Conservation (phyloP, 352 stramenopile genomes). For the Globisporangium middletonii region DNA sequence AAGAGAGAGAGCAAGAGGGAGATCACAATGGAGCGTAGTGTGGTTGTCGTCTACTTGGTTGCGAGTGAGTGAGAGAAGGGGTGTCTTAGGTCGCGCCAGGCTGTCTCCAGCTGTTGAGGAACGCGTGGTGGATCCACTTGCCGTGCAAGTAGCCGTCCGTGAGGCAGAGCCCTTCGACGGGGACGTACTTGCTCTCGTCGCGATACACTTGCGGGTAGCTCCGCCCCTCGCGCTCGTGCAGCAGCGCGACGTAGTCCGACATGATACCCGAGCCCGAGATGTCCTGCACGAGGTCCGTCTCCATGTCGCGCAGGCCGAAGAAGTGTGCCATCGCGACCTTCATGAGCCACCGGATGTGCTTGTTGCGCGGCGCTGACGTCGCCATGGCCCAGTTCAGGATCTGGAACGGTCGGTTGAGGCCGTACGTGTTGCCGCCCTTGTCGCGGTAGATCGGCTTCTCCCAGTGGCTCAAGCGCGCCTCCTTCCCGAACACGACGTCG, state of each 20-base stretch:
- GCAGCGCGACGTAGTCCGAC: constrained; percentile 14
- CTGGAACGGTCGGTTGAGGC: constrained; percentile 12
- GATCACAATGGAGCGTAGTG: constrained; percentile 1
- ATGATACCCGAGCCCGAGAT: constrained; percentile 14
- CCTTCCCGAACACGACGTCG: constrained; percentile 13
- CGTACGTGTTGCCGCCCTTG: not conserved
- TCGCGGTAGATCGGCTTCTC: constrained; percentile 1
- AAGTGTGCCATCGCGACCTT: constrained; percentile 8
- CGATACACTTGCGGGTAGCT: constrained; percentile 7
- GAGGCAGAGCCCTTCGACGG: constrained; percentile 5
- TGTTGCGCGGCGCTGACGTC: constrained; percentile 5
- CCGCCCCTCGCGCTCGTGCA: constrained; percentile 9
- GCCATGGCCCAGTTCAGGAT: constrained; percentile 19
- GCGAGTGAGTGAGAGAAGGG: not conserved
- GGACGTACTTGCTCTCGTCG: constrained; percentile 1
- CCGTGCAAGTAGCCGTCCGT: constrained; percentile 1
- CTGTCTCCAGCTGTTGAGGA: constrained; percentile 4
- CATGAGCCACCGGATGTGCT: constrained; percentile 11
- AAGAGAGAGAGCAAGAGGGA: too few species aligned
- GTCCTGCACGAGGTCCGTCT: constrained; percentile 11
- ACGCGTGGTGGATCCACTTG: constrained; percentile 5
- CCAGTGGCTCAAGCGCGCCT: constrained; percentile 4
- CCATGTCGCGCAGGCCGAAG: constrained; percentile 14
- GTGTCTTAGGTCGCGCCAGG: not conserved
- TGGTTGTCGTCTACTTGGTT: not conserved